Evolutionary conservation across 2,329 filamentous ascomycete species (phyloP), one percentile per base, ranked within the genome.

Genomic region (Graphilbum fragrans): DNA sequence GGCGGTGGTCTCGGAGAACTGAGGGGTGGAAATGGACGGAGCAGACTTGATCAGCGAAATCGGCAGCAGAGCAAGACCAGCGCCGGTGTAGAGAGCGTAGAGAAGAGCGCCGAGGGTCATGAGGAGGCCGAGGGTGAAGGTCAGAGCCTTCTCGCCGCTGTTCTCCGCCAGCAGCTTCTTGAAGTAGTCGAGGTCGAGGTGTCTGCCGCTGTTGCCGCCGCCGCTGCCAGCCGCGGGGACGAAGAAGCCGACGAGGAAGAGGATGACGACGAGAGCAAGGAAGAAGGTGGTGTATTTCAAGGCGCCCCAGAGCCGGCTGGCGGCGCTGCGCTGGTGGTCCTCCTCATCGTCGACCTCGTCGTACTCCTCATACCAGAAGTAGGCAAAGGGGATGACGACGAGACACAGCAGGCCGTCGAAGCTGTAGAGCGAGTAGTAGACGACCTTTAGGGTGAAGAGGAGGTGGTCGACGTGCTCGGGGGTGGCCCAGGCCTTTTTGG

Each of bases 301-400:
- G 4, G 92, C 86, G n/a, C 80, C 80, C 73, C 80, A 81, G 45
- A 96, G 72, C 41, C 86, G 75, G 54, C 77, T 74, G 7, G 69
- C 71, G 44, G 82, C 60, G 2, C 82, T 82, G 57, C 88, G 80
- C 23, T 75, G 77, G 25, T 86, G 84, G 46, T 85, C 76, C 53
- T 94, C 85, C 27, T 81, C 73, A 25, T 81, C 73, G 46, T 87
- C 87, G 18, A 90, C 80, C 62, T 95, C 87, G 54, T 95, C 90
- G 50, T 94, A 94, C 60, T 96, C 92, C 59, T 98, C 92, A 55
- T 94, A 92, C 78, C 83, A 95, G 59, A 98, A 98, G 66, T 98
- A 98, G 37, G 88, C 82, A 57, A 98, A 98, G 0, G 92, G 92
- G 18, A 96, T 82, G 35, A 94, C 74, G 17, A 96, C 59, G 36